Percentiles rank a stretch among this genome's conserved stretches.
These are phyloP conservation scores for Jacaranda mimosifolia DNA, from an alignment of 257 asterid species.

Conservation along the genomic window DNA sequence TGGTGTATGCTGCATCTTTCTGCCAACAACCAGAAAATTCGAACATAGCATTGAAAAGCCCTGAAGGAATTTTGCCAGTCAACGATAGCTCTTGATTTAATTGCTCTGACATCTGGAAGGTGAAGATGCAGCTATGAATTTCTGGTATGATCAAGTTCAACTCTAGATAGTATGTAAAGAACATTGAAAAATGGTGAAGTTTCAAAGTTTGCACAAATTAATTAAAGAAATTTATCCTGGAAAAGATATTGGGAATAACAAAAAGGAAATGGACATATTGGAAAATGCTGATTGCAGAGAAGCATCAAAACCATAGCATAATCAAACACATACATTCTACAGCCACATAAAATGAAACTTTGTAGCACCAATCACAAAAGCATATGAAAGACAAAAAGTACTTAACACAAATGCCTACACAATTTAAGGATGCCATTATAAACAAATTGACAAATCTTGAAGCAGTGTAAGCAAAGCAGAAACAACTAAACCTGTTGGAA, in stretches of 20 bases:
- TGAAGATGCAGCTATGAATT: constrained; percentile 16
- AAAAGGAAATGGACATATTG: neutral
- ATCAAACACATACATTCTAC: constrained; percentile 2
- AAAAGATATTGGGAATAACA: neutral
- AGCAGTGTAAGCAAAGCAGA: constrained; percentile 5
- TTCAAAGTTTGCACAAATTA: neutral
- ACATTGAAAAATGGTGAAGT: constrained; percentile 6
- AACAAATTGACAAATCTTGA: constrained; percentile 12
- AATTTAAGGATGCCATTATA: neutral
- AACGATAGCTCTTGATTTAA: constrained; percentile 89
- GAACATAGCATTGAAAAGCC: constrained; percentile 95
- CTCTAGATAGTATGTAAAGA: neutral
- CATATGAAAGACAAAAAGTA: neutral
- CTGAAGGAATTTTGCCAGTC: constrained; percentile 92
- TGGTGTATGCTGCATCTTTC: constrained; percentile 90
- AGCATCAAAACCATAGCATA: constrained; percentile 22
- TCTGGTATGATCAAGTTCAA: constrained; percentile 16
- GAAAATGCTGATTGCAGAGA: constrained; percentile 19
- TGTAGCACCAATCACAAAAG: constrained; percentile 8
- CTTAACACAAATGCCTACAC: neutral
- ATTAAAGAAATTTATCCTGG: neutral
- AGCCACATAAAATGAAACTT: constrained; percentile 11
- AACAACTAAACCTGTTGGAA: constrained; percentile 81
- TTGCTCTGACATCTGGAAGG: constrained; percentile 94
- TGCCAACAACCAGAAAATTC: constrained; percentile 98